Base-by-base conservation (phyloP, 2,329 filamentous ascomycete genomes). In the Pseudogymnoascus sp. region DNA sequence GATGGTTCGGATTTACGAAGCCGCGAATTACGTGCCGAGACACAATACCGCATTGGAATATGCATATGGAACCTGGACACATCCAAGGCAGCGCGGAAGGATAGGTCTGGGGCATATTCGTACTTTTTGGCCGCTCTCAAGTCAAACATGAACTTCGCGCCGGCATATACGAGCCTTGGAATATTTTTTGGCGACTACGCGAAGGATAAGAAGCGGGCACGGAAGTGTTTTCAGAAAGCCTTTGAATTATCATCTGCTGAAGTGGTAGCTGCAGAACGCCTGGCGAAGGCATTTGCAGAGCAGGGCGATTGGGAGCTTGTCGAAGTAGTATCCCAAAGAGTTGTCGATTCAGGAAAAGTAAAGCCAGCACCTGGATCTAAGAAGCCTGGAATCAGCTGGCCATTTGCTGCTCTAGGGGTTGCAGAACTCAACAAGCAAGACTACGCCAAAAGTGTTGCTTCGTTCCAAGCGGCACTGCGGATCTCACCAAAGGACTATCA, bases 241-340 rank as follows among this genome's bases (percentile, higher is more conserved):
- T 90, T 99, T 60, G 95, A 99, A 74, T 78, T 99, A 2, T 99
- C 95, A 0, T 79, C 91, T 0, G 88, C 90, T 0, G 95, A 99
- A 72, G 84, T 96, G 0, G 82, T 89, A 68, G 91, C 95, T 37
- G 95, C 95, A 0, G 91, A 98, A 74, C 85, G 91, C 28, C 82
- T 99, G 14, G 93, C 95, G 1, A 84, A 85, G 64, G 87, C 87
- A 0, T 99, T 97, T 74, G 93, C 96, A 0, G 87, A 96, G 62
- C 88, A 92, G 68, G 87, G 90, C 38, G 95, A 99, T 71, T 99
- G 95, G 95, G 95, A 98, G 68, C 86, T 96, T 60, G 96, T 99
- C 6, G 95, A 98, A 76, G 85, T 96, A 19, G 88, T 99, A 33
- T 89, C 95, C 1, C 90, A 93, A 73, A 86, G 96, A 60, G 90